Evolutionary conservation across 2,329 filamentous ascomycete genomes (phyloP).

Genomic region (Alternaria hordeiaustralica): DNA sequence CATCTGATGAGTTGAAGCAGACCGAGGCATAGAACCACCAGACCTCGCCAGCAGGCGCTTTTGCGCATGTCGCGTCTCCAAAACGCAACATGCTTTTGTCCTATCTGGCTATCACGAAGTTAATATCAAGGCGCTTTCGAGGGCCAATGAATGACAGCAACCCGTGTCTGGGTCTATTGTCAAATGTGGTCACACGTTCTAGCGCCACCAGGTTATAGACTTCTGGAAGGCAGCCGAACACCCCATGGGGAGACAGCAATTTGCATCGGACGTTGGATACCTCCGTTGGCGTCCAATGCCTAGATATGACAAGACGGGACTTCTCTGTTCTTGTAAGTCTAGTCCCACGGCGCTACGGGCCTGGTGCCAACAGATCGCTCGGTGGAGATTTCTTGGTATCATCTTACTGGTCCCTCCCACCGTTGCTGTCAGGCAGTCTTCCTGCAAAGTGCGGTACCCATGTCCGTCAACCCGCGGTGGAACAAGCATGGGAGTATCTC

Average conservation of each 20-base stretch:
- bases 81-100: neutral
- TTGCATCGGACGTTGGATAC: constrained; percentile 19
- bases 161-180: constrained; percentile 2
- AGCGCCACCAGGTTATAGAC: constrained; percentile 13
- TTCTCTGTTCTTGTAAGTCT: constrained; percentile 16
- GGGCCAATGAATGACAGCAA: constrained; percentile 1
- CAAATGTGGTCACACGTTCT: constrained; percentile 11
- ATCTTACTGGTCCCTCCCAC: constrained; percentile 22
- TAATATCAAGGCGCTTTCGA: neutral
- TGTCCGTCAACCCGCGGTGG: constrained; percentile 18
- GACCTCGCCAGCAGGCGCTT: neutral
- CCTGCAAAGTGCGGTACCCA: constrained; percentile 22
- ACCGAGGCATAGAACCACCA: neutral
- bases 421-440: constrained; percentile 17
- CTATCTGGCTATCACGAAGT: neutral
- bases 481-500: neutral
- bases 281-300: constrained; percentile 13
- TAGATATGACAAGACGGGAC: constrained; percentile 4
- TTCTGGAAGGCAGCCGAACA: constrained; percentile 18
- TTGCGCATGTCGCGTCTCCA: neutral
- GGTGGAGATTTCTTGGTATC: constrained; percentile 13
- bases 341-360: constrained; percentile 28
- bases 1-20: neutral
- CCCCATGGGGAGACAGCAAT: constrained; percentile 22
- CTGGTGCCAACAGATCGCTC: constrained; percentile 32